Evolutionary conservation across 2,329 filamentous ascomycete species (phyloP), one percentile per base, ranked within the genome.

Genomic region (Cladosporium cucumerinum): DNA sequence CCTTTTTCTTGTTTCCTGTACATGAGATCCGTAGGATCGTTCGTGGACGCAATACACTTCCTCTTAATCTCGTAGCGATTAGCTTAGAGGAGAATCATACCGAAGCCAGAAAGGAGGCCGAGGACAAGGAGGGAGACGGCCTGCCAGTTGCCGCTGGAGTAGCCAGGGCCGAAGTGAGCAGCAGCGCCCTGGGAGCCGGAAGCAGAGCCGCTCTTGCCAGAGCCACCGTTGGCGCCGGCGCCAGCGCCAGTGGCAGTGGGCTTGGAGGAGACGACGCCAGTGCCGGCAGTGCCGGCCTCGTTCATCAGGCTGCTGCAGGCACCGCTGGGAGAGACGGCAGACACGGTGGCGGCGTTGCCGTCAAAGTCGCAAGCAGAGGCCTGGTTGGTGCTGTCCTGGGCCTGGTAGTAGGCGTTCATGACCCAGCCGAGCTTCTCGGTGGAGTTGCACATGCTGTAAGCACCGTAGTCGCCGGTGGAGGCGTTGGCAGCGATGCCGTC

Each of bases 401-500:
- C 78, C 70, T 82, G 75, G 82, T 90, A 91, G 83, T 93, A 94
- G 71, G 86, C 79, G 80, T 93, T 87, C 70, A 93, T 85, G 57
- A 87, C 89, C 76, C 86, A 93, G 65, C 86, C 86, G 48, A 96
- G 86, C 83, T 93, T 86, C 78, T 91, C 83, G 70, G 84, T 82
- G 72, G 85, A 74, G 70, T 83, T 82, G 82, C 91, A 96, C 87
- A 92, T 92, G 78, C 87, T 86, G 82, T 91, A 92, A 57, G 89
- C 85, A 71, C 91, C 91, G 77, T 91, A 95, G 67, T 84, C 80
- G 73, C 90, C 91, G 23, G 82, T 84, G 66, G 84, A 86, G 60
- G 84, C 84, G 78, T 93, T 89, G 71, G 83, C 84, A 68, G 78
- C 81, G 78, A 95, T 92, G 63, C 88, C 91, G 26, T 77, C 79